Evolutionary conservation across 179 eudicot species (phyloP).

Genomic region (Corrigiola litoralis): DNA sequence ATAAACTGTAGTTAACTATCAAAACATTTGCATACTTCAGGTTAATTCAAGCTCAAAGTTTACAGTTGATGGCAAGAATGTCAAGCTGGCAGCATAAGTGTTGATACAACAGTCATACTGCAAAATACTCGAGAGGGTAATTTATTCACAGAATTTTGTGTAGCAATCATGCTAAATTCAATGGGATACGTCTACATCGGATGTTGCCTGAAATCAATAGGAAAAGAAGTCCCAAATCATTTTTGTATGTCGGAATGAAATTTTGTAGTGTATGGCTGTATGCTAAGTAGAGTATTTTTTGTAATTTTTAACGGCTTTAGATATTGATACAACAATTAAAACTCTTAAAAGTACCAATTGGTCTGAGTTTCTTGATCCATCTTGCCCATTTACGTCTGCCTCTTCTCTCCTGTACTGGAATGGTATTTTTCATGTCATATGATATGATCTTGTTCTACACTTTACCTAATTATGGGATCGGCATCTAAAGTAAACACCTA

Average conservation of each 20-base stretch:
- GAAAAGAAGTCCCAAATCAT: background rate
- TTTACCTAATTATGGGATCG: too few relatives aligned
- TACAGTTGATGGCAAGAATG: conserved; percentile 55
- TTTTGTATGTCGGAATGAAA: background rate
- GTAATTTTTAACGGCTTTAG: too few relatives aligned
- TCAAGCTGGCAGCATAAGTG: conserved; percentile 35
- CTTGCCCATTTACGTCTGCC: too few relatives aligned
- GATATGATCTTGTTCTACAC: too few relatives aligned
- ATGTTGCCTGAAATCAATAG: background rate
- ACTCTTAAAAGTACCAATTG: too few relatives aligned
- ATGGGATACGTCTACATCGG: background rate
- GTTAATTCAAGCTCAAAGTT: conserved; percentile 72
- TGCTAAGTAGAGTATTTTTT: too few relatives aligned
- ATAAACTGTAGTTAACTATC: background rate
- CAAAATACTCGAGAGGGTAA: background rate
- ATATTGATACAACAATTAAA: too few relatives aligned
- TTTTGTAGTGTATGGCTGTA: background rate
- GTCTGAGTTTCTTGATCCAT: too few relatives aligned
- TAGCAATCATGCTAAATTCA: background rate
- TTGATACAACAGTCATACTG: background rate
- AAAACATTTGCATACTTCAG: conserved; percentile 33
- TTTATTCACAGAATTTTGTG: background rate
- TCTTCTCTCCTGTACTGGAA: too few relatives aligned
- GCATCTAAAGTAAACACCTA: too few relatives aligned
- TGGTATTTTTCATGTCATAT: too few relatives aligned